These are phyloP conservation scores for Fusarium mundagurra DNA, from an alignment of 2,329 filamentous ascomycete genomes.

Conservation along the genomic window DNA sequence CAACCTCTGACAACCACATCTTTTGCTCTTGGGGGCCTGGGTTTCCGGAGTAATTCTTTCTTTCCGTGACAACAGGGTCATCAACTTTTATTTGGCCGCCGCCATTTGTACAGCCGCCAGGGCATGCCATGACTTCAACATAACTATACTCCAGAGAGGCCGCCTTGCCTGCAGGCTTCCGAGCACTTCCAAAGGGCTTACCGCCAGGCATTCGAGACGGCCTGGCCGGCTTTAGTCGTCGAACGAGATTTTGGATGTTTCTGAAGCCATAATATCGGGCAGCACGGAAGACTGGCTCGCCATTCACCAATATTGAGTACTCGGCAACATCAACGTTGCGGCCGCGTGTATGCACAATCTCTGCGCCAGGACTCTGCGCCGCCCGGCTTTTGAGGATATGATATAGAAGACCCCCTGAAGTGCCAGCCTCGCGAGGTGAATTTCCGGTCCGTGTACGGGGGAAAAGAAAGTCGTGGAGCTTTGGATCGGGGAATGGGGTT, in stretches of 20 bases:
- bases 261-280: conserved; percentile 97
- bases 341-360: conserved; percentile 76
- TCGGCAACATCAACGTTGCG: conserved; percentile 93
- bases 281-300: conserved; percentile 75
- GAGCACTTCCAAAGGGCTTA: conserved; percentile 65
- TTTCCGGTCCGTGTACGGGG: conserved; percentile 57
- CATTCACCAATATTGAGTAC: conserved; percentile 72
- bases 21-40: conserved; percentile 83
- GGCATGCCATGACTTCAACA: conserved; percentile 98
- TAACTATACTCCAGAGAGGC: conserved; percentile 79
- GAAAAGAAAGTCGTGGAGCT: conserved; percentile 79
- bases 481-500: conserved; percentile 76
- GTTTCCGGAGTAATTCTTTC: conserved; percentile 60
- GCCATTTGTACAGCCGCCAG: conserved; percentile 97
- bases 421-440: conserved; percentile 70
- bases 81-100: conserved; percentile 94
- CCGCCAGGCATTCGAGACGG: conserved; percentile 83
- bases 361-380: conserved; percentile 74
- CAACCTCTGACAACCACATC: conserved; percentile 82
- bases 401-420: conserved; percentile 89
- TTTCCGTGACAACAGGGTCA: conserved; percentile 71
- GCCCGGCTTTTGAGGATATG: conserved; percentile 83
- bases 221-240: conserved; percentile 84
- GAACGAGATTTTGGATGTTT: conserved; percentile 97
- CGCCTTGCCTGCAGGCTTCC: conserved; percentile 61